Percentiles rank a stretch among this genome's conserved stretches.
Evolutionary conservation across 176 grass and related monocot species (phyloP).

Genomic region (Musa acuminata): DNA sequence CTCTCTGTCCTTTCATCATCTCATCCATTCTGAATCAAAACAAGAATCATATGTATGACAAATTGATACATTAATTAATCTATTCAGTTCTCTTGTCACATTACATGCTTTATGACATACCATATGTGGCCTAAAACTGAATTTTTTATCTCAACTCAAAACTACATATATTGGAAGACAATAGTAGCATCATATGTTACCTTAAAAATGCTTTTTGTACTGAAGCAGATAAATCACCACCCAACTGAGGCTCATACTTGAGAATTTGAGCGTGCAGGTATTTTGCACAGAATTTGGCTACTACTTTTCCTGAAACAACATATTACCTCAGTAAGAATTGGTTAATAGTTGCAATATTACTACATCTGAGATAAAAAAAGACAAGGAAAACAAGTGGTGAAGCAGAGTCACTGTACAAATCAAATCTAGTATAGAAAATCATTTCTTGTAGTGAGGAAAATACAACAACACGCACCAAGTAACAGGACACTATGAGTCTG

Average conservation of each 20-base stretch:
- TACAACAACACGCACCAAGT: too few relatives aligned
- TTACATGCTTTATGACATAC: too few relatives aligned
- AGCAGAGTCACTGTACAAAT: not conserved
- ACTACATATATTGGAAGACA: not conserved
- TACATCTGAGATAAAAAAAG: not conserved
- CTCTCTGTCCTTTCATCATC: conserved; percentile 97
- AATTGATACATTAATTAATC: too few relatives aligned
- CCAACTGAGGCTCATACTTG: conserved; percentile 49
- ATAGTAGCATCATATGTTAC: conserved; percentile 20
- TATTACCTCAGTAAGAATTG: not conserved
- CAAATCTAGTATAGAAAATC: too few relatives aligned
- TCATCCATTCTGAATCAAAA: conserved; percentile 83
- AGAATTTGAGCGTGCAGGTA: conserved; percentile 72
- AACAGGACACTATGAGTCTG: too few relatives aligned
- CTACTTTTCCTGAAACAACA: conserved; percentile 70
- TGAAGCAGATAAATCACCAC: conserved; percentile 61
- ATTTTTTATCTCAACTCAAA: not conserved
- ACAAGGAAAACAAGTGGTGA: not conserved
- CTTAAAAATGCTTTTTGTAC: conserved; percentile 74
- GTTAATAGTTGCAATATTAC: too few relatives aligned
- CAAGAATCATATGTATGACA: conserved; percentile 5
- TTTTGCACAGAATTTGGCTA: conserved; percentile 95
- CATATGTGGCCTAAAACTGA: not conserved
- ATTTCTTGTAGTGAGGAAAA: too few relatives aligned
- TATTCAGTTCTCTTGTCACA: too few relatives aligned